phyloP scores from a whole-genome alignment of 164 flowering plant species.

The Taxillus chinensis region DNA sequence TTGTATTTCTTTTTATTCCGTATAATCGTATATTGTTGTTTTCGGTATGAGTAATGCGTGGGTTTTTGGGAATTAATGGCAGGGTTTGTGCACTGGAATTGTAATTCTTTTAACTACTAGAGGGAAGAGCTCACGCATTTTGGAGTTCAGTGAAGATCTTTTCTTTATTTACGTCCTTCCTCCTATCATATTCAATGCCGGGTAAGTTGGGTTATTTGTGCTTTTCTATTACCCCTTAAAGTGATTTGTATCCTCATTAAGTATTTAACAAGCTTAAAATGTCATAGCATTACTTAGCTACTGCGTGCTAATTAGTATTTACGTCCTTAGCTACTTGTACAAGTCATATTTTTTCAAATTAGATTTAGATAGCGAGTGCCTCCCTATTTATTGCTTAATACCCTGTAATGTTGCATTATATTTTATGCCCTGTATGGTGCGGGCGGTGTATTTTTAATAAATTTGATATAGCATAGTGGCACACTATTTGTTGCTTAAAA shows the following conservation, averaged over 20 bases:
- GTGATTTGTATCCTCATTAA: neutral
- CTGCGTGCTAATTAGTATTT: too few species aligned
- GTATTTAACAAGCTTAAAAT: too few species aligned
- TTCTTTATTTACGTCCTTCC: constrained; percentile 50
- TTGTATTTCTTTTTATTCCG: neutral
- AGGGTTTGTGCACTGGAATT: constrained; percentile 37
- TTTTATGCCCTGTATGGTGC: too few species aligned
- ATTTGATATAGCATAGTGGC: too few species aligned
- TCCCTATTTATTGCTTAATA: too few species aligned
- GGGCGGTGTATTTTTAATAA: too few species aligned
- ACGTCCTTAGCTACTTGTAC: too few species aligned
- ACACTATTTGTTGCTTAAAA: too few species aligned
- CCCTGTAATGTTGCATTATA: too few species aligned
- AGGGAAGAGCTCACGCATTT: constrained; percentile 29
- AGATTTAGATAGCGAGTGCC: too few species aligned
- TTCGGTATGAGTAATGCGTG: neutral
- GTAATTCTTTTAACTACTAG: constrained; percentile 19
- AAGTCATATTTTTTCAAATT: too few species aligned
- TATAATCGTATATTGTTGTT: neutral
- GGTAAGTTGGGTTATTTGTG: constrained; percentile 18
- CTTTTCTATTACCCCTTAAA: neutral
- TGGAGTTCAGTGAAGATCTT: constrained; percentile 30
- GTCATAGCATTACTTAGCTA: too few species aligned
- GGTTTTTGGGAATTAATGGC: constrained; percentile 4
- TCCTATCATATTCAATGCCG: constrained; percentile 54